These are phyloP conservation scores for Erythrophleum fordii DNA, from an alignment of 306 rosid genomes.

Conservation along the genomic window DNA sequence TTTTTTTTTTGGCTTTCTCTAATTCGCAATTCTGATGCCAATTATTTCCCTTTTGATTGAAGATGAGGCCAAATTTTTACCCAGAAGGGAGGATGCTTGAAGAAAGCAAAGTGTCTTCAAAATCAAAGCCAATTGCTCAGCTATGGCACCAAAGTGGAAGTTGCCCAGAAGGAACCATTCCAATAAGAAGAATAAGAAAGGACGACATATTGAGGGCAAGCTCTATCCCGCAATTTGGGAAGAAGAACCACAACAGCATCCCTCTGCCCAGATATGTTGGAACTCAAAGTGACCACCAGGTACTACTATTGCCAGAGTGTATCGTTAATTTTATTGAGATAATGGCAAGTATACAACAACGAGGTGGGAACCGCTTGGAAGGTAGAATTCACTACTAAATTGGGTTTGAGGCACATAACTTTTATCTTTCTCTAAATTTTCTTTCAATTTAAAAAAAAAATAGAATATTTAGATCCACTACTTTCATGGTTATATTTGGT, in stretches of 20 bases:
- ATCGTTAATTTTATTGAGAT: too few species aligned
- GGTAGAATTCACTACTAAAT: too few species aligned
- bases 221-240: slow-evolving; percentile 40
- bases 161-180: slow-evolving; percentile 60
- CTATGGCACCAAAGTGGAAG: background rate
- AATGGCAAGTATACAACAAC: too few species aligned
- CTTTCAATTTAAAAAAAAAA: too few species aligned
- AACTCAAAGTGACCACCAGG: slow-evolving; percentile 54
- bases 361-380: too few species aligned
- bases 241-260: slow-evolving; percentile 3
- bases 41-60: background rate
- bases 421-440: too few species aligned
- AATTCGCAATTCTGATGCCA: background rate
- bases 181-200: slow-evolving; percentile 50
- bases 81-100: slow-evolving; percentile 34
- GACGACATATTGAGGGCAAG: slow-evolving; percentile 54
- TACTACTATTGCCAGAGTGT: slow-evolving; percentile 38
- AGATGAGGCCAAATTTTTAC: slow-evolving; percentile 30
- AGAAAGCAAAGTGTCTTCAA: slow-evolving; percentile 46
- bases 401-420: too few species aligned
- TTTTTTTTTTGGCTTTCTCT: background rate
- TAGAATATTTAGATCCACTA: too few species aligned
- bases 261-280: slow-evolving; percentile 49
- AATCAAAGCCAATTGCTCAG: slow-evolving; percentile 46
- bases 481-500: too few species aligned